Conservation (phyloP, 2,329 filamentous ascomycete species). For the Whalleya microplaca region DNA sequence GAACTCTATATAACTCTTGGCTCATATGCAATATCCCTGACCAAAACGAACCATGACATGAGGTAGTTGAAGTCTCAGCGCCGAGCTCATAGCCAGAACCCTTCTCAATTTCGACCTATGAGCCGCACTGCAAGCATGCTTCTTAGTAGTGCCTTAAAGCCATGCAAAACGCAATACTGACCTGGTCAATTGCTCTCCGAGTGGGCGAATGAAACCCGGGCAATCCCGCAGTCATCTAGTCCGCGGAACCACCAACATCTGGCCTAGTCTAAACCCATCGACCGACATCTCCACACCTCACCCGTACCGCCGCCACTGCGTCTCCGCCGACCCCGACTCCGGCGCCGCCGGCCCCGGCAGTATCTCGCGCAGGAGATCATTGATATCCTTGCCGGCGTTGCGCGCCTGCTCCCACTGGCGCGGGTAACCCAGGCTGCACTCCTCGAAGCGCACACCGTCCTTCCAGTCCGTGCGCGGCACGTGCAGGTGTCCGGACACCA, state of each 20-base stretch:
- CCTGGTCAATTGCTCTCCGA: neutral
- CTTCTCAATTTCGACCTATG: no score
- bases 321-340: constrained; percentile 24
- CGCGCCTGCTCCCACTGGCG: constrained; percentile 41
- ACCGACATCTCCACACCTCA: constrained; percentile 12
- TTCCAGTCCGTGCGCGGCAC: constrained; percentile 45
- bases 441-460: constrained; percentile 43
- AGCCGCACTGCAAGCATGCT: no score
- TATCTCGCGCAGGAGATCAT: constrained; percentile 42
- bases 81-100: no score
- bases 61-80: no score
- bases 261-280: neutral
- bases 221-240: neutral
- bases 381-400: constrained; percentile 36
- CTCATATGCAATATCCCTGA: no score
- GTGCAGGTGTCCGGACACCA: constrained; percentile 43
- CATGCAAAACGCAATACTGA: no score
- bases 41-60: no score
- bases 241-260: no score
- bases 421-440: constrained; percentile 43
- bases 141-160: no score
- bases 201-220: no score
- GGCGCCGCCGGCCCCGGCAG: constrained; percentile 33
- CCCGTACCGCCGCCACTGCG: constrained; percentile 33
- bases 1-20: no score